Conservation (phyloP, 2,329 filamentous ascomycete genomes). For the Xenoacremonium recifei region DNA sequence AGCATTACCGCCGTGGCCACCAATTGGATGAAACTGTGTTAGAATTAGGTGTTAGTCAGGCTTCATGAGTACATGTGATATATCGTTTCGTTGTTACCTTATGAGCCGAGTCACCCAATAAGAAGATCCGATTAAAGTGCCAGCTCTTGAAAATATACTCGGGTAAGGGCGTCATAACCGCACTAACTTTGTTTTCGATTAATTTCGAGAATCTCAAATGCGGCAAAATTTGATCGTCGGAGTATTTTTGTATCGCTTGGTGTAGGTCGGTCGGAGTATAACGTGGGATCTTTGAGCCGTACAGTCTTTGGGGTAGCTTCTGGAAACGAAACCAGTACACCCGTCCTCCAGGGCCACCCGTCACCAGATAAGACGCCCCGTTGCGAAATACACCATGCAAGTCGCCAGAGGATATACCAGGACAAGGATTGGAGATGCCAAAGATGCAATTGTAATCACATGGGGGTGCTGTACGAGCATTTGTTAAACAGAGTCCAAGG, state of each 20-base stretch:
- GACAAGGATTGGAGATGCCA: not conserved
- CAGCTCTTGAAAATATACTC: slow-evolving; percentile 39
- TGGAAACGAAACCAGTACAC: slow-evolving; percentile 10
- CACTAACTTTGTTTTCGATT: slow-evolving; percentile 16
- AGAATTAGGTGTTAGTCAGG: too few species aligned
- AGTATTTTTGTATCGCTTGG: not conserved
- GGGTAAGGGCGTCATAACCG: slow-evolving; percentile 30
- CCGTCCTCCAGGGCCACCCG: not conserved
- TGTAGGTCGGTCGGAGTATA: slow-evolving; percentile 3
- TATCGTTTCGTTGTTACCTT: too few species aligned
- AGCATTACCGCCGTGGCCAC: not conserved
- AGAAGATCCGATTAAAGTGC: slow-evolving; percentile 36
- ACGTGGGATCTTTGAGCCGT: slow-evolving; percentile 6
- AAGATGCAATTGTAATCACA: not conserved
- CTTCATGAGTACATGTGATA: too few species aligned
- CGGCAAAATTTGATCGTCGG: slow-evolving; percentile 1
- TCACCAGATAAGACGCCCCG: not conserved
- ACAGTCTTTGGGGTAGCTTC: slow-evolving; percentile 34
- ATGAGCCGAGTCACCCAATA: slow-evolving; percentile 41
- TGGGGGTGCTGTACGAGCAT: slow-evolving; percentile 2
- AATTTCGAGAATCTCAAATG: slow-evolving; percentile 3
- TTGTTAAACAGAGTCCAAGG: slow-evolving; percentile 31
- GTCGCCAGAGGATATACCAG: not conserved
- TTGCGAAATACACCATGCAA: not conserved
- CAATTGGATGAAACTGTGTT: not conserved